A percentile compares a stretch with the other conserved stretches of the same genome.
Conservation (phyloP, 2,329 filamentous ascomycete species). For the Nectriaceae sp. region DNA sequence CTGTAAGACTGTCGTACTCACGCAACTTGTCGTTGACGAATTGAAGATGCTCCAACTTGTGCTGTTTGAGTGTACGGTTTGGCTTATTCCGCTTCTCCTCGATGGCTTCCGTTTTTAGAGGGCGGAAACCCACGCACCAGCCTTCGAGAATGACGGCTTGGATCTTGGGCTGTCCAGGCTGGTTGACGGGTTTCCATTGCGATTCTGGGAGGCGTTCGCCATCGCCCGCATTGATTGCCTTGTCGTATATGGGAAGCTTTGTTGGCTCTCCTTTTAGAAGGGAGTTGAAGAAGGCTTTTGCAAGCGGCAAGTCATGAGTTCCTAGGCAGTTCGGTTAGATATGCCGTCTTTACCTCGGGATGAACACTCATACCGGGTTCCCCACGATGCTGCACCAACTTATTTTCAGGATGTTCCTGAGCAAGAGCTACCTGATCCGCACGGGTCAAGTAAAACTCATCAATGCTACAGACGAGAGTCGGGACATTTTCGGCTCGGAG, state of each 20-base stretch:
- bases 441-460: conserved; percentile 85
- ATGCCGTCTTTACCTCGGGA: background rate
- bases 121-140: conserved; percentile 85
- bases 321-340: conserved; percentile 26
- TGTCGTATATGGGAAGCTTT: conserved; percentile 76
- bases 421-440: conserved; percentile 67
- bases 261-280: conserved; percentile 56
- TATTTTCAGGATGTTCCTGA: conserved; percentile 66
- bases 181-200: conserved; percentile 63
- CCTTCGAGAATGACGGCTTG: conserved; percentile 81
- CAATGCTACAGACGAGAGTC: conserved; percentile 77
- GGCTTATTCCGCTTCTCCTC: conserved; percentile 53
- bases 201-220: conserved; percentile 70
- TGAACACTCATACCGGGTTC: conserved; percentile 64
- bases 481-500: conserved; percentile 60
- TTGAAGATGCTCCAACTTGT: conserved; percentile 51
- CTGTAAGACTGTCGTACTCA: conserved; percentile 51
- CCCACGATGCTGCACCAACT: conserved; percentile 77
- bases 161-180: conserved; percentile 48
- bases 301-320: conserved; percentile 75
- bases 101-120: conserved; percentile 54
- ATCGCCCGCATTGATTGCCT: conserved; percentile 72
- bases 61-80: conserved; percentile 50
- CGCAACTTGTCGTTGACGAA: conserved; percentile 51
- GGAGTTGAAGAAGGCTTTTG: conserved; percentile 59